Evolutionary conservation across 1,284 basidiomycete species (phyloP), one percentile per base, ranked within the genome.

Genomic region (Irpex sp.): DNA sequence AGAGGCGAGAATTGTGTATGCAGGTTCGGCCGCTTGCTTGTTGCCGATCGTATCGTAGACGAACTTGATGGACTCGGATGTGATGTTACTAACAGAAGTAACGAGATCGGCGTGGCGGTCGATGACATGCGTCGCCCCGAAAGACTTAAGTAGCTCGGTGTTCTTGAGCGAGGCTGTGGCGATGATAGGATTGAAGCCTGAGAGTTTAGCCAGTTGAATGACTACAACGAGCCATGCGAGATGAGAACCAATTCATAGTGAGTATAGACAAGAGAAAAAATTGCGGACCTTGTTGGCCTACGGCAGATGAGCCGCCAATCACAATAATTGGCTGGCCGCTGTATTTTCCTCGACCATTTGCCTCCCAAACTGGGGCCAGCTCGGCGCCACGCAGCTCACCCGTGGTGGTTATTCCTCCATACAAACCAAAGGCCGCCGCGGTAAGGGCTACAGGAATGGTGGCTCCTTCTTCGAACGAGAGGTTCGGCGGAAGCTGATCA

Each of bases 81-180:
- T 64, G 19, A 83, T 70, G 1, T 69, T 65, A 1, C 63, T 53
- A 6, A 59, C 11, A 4, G 68, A 33, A 11, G 51, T 39, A 5
- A 67, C 46, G 15, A 62, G 49, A 0, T 71, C 37, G 17, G 71
- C 67, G 21, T 75, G 69, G 47, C 83, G 77, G 63, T 85, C 81
- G 59, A 88, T 70, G 58, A 84, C 74, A 50, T 83, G 74, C 0
- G 83, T 83, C 0, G 84, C 87, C 2, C 87, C 86, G 26, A 84
- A 73, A 0, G 75, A 72, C 67, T 80, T 81, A 62, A 88, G 78
- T 49, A 71, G 68, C 0, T 70, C 72, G 21, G 70, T 66, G 65
- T 86, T 79, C 64, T 76, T 77, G 13, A 69, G 67, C 5, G 82
- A 85, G 1, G 85, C 78, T 1, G 82, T 85, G 5, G 82, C 73